Evolutionary conservation across 495 filamentous ascomycete genomes (phyloP).

Genomic region (Mycothermus thermophilus): DNA sequence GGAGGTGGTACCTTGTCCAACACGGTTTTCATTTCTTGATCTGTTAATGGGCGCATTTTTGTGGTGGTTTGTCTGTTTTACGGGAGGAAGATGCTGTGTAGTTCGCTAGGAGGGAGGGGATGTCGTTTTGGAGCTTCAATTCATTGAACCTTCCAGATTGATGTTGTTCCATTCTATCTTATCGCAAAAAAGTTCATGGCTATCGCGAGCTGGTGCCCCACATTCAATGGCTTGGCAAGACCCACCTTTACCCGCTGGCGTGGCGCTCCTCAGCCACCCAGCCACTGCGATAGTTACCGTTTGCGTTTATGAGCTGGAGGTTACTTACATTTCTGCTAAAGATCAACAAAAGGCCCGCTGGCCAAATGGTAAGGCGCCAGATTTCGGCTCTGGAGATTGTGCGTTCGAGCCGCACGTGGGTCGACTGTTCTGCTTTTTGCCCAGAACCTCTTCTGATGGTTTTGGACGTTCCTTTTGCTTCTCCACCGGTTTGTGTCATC

Average conservation of each 20-base stretch:
- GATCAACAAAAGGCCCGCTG: constrained; percentile 16
- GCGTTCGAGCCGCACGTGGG: constrained; percentile 22
- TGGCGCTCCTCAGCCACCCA: no score
- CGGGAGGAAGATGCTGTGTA: not conserved
- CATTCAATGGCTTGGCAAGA: constrained; percentile 1
- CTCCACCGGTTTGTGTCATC: no score
- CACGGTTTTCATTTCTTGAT: constrained; percentile 55
- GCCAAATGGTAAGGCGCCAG: constrained; percentile 24
- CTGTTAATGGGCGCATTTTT: constrained; percentile 60
- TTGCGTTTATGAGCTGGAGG: no score
- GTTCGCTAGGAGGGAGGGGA: no score
- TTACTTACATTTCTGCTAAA: no score
- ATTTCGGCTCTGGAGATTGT: constrained; percentile 23
- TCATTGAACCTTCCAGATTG: no score
- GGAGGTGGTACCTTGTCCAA: constrained; percentile 46
- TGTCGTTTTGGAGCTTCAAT: no score
- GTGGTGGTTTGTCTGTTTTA: not conserved
- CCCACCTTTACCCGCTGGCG: constrained; percentile 17
- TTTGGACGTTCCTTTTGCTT: not conserved
- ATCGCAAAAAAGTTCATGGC: no score
- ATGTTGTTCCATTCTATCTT: no score
- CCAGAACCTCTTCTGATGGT: no score
- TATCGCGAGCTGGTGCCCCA: constrained; percentile 11
- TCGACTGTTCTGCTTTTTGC: constrained; percentile 7
- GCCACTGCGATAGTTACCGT: no score